A percentile compares a stretch with the other conserved stretches of the same genome.
These are phyloP conservation scores for Tausonia pullulans DNA, from an alignment of 1,284 basidiomycete genomes.

Conservation along the genomic window DNA sequence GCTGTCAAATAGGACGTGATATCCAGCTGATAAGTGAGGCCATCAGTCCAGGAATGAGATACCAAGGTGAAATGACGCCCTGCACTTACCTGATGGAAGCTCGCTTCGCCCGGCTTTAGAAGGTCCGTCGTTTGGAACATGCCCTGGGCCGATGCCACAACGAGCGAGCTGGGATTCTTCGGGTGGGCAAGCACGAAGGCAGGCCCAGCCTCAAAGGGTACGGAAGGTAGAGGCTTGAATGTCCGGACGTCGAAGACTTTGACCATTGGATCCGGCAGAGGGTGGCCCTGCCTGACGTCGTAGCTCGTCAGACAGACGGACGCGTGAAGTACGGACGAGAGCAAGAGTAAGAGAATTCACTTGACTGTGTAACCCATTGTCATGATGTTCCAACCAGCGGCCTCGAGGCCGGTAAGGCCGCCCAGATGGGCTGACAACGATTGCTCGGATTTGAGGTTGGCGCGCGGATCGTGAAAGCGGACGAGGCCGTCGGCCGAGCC, in stretches of 20 bases:
- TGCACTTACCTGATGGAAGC: slow-evolving; percentile 57
- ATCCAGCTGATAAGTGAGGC: slow-evolving; percentile 31
- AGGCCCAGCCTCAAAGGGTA: slow-evolving; percentile 79
- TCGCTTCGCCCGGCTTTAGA: slow-evolving; percentile 51
- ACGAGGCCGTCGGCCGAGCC: slow-evolving; percentile 75
- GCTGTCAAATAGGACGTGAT: slow-evolving; percentile 64
- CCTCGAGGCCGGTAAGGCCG: slow-evolving; percentile 72
- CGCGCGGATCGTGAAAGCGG: slow-evolving; percentile 71
- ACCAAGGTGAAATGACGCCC: background rate
- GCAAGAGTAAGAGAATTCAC: slow-evolving; percentile 36
- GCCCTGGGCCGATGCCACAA: slow-evolving; percentile 72
- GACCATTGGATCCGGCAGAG: slow-evolving; percentile 80
- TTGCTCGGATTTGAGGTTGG: slow-evolving; percentile 2
- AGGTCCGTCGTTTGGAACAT: slow-evolving; percentile 84
- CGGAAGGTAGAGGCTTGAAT: slow-evolving; percentile 65
- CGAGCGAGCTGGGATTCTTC: slow-evolving; percentile 62
- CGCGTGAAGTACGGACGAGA: background rate
- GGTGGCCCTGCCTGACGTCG: slow-evolving; percentile 60
- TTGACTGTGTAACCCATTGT: slow-evolving; percentile 79
- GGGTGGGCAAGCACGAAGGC: slow-evolving; percentile 78
- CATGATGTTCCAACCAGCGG: slow-evolving; percentile 62
- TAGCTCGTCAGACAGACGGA: background rate
- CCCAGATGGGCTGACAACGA: slow-evolving; percentile 52
- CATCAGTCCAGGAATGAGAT: slow-evolving; percentile 21
- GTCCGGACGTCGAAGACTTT: slow-evolving; percentile 84